Evolutionary conservation across 306 rosid species (phyloP), one percentile per base, ranked within the genome.

Genomic region (Castanea sativa): DNA sequence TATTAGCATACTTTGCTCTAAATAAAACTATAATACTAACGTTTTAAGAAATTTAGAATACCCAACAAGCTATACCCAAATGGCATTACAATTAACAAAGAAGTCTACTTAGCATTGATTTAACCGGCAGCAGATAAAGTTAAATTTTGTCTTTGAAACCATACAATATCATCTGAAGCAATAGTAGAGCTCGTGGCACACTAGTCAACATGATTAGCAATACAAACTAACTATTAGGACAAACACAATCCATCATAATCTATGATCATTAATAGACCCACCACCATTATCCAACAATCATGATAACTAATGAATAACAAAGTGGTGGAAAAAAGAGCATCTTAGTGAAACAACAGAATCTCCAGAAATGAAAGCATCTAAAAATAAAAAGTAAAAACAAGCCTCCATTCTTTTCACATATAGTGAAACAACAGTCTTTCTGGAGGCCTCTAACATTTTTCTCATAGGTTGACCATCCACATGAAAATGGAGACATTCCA

Each of bases 401-500:
- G 55, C 61, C 55, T 55, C 70, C 74, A 61, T 55, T 30, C 10
- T 80, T 60, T 74, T 49, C 53, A 73, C 55, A 63, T 52, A 72
- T 73, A 61, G 56, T 58, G 73, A 20, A 55, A 76, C 65, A 74
- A 60, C 51, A 67, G 63, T 81, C 74, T 45, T 71, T 74, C 72
- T 12, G 56, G 7, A 79, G 73, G 78, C 29, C 64, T 70, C 97
- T 87, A 38, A 92, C 98, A 79, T 87, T 83, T 86, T 90, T 91
- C 82, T 85, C 83, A 19, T 78, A 61, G 71, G 97, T 94, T 75
- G 83, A 71, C 99, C 97, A 94, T 81, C 99, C 97, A 87, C 94
- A 90, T 12, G 99, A 84, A 88, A 92, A 91, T 79, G 99, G 97
- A 81, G 97, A 92, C 91, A 94, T 85, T 81, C 97, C 99, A 78